Base-by-base conservation (phyloP, 139 green algal genomes). In the Picochlorum sp. region DNA sequence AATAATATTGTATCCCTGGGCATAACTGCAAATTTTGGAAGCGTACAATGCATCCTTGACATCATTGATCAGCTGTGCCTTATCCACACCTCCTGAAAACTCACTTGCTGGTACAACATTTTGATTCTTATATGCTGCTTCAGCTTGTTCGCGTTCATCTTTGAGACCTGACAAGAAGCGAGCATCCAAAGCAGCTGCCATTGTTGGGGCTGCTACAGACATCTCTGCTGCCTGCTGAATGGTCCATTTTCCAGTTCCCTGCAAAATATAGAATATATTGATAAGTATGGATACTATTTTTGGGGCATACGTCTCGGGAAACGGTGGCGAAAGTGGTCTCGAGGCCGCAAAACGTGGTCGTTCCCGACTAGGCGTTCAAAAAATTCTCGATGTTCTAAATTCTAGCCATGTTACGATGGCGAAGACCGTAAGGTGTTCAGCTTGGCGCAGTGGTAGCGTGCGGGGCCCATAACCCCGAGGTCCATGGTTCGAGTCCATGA, bases 1-100 rank as follows among this genome's bases (percentile, higher is more conserved):
- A 77, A 99, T 99, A 74, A 99, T 90, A 81, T 98, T 98, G 84
- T 98, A 92, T 69, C 94, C 94, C 82, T 99, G 89, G 4, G 93
- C 89, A 71, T 98, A 98, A 38, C 66, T 86, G 84, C 85, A 95
- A 46, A 70, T 89, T 84, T 98, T 97, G 72, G 78, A 78, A 32
- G 88, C 88, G 69, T 95, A 96, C 62, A 97, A 82, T 34, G 90
- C 86, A 10, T 79, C 63, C n/a, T 69, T 49, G 26, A 99, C 94
- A 52, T 95, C 88, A 1, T 79, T 74, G 2, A 97, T 68, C 45
- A 98, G 84, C 80, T 89, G 71, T 37, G 68, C 46, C 85, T 98
- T 98, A 80, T 96, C 88, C 9, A 92, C 73, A 16, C 69, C 76
- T 23, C 20, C 76, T 23, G 13, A 20, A 32, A 28, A 9, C 69